phyloP scores from a whole-genome alignment of 352 stramenopile species.

The Poterioochromonas sp. region DNA sequence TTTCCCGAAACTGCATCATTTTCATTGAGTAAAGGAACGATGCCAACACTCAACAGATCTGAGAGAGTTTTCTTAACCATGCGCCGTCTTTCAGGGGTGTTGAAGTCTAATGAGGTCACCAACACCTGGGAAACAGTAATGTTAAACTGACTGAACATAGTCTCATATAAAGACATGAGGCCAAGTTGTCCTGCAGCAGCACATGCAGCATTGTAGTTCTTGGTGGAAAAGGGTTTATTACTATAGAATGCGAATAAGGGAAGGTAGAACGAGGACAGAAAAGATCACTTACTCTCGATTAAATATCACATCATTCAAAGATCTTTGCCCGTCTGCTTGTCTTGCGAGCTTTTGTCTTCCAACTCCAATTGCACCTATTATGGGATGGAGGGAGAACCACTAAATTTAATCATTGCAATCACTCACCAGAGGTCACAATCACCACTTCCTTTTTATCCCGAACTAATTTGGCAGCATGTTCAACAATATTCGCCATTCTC shows the following conservation, averaged over 20 bases:
- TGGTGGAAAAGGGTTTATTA: too few relatives aligned
- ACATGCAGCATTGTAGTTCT: slow-evolving; percentile 57
- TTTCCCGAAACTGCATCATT: slow-evolving; percentile 91
- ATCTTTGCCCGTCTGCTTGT: neutral
- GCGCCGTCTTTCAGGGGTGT: slow-evolving; percentile 38
- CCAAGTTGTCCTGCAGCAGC: slow-evolving; percentile 87
- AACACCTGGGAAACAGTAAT: slow-evolving; percentile 82
- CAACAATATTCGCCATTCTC: slow-evolving; percentile 56
- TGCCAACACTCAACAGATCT: slow-evolving; percentile 85
- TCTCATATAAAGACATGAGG: slow-evolving; percentile 94
- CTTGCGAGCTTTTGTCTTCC: neutral
- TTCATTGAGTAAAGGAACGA: slow-evolving; percentile 97
- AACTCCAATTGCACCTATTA: slow-evolving; percentile 20
- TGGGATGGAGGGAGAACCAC: too few relatives aligned
- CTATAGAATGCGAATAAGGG: too few relatives aligned
- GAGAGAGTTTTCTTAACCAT: slow-evolving; percentile 48
- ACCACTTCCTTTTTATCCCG: slow-evolving; percentile 72
- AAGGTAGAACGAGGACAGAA: too few relatives aligned
- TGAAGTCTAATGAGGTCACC: slow-evolving; percentile 46
- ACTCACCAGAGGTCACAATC: slow-evolving; percentile 54
- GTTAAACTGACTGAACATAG: slow-evolving; percentile 86
- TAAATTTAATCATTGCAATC: too few relatives aligned
- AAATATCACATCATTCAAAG: slow-evolving; percentile 4
- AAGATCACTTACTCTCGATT: slow-evolving; percentile 25
- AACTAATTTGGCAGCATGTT: slow-evolving; percentile 73